These are phyloP conservation scores for Perkinsus chesapeaki DNA, from an alignment of 169 alveolate species.

Conservation along the genomic window DNA sequence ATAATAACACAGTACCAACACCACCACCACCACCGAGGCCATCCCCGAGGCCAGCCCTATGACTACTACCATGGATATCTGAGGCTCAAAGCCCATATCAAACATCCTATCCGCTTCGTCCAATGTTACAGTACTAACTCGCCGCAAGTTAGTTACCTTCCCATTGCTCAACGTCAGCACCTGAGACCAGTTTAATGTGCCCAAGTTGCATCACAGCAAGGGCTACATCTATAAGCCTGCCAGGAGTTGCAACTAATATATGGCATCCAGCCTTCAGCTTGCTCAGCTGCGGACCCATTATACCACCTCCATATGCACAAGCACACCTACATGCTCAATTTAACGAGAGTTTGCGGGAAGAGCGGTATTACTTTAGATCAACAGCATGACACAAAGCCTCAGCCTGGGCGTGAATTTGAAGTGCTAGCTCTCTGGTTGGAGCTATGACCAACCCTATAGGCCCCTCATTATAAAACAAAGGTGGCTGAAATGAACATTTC, in stretches of 20 bases:
- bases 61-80: constrained; percentile 79
- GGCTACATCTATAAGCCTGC: constrained; percentile 68
- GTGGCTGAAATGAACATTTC: constrained; percentile 8
- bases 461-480: constrained; percentile 60
- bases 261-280: constrained; percentile 88
- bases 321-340: constrained; percentile 11
- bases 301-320: constrained; percentile 89
- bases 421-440: constrained; percentile 89
- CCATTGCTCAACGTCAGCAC: constrained; percentile 81
- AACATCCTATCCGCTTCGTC: constrained; percentile 98
- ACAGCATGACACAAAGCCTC: neutral
- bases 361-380: neutral
- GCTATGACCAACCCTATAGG: constrained; percentile 71
- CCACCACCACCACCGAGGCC: too few relatives aligned
- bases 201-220: neutral
- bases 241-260: constrained; percentile 95
- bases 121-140: constrained; percentile 89
- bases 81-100: constrained; percentile 97
- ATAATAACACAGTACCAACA: too few relatives aligned
- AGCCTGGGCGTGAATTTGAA: constrained; percentile 77
- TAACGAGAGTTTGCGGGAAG: neutral
- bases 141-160: constrained; percentile 77
- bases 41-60: too few relatives aligned
- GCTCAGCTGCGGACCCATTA: constrained; percentile 74
- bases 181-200: constrained; percentile 21